Conservation (phyloP, 1,139 yeast species). For the Saccharomyces hybrid region DNA sequence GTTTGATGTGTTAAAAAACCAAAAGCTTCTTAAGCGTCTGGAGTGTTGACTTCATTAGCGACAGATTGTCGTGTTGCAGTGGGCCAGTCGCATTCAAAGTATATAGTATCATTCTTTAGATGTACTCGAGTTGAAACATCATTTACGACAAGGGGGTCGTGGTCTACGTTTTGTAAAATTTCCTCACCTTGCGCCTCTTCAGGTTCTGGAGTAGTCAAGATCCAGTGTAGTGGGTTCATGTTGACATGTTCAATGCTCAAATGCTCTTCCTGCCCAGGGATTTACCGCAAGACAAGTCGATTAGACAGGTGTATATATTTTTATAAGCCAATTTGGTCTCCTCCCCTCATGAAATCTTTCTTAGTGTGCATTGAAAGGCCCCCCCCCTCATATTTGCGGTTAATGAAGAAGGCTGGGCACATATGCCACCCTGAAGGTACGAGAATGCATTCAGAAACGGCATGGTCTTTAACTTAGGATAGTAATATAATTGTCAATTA, state of each 20-base stretch:
- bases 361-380: neutral
- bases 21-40: neutral
- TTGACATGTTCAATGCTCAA: neutral
- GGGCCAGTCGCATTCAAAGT: neutral
- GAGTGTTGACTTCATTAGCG: neutral
- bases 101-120: neutral
- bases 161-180: neutral
- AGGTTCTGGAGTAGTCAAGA: neutral
- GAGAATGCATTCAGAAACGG: too few relatives aligned
- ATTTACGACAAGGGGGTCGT: neutral
- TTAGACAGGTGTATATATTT: too few relatives aligned
- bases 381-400: neutral
- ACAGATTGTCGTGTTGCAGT: neutral
- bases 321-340: too few relatives aligned
- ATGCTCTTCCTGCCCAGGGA: too few relatives aligned
- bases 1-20: neutral
- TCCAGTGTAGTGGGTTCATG: neutral
- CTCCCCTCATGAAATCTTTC: neutral
- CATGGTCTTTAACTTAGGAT: too few relatives aligned
- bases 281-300: too few relatives aligned
- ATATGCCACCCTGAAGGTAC: too few relatives aligned
- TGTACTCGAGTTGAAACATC: neutral
- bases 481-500: neutral
- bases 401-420: too few relatives aligned
- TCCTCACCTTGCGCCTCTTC: neutral